Conservation (phyloP, 2,329 filamentous ascomycete genomes). For the Emmonsiellopsis sp. region DNA sequence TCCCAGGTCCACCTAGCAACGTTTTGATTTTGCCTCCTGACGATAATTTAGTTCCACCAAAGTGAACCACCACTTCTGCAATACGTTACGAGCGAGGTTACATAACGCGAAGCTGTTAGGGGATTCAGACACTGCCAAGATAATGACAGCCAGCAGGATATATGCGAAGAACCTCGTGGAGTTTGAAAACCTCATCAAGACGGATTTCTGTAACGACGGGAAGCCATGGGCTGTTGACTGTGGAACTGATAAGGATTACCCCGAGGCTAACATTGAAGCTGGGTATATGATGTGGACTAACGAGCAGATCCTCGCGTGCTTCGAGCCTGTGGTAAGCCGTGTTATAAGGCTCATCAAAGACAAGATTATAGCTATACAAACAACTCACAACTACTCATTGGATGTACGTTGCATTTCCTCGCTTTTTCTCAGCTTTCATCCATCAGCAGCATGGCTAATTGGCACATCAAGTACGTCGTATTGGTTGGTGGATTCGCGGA, state of each 20-base stretch:
- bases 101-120: slow-evolving; percentile 98
- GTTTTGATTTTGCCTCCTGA: too few species aligned
- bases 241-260: slow-evolving; percentile 95
- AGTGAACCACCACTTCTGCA: slow-evolving; percentile 95
- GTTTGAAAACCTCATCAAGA: slow-evolving; percentile 99
- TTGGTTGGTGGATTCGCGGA: slow-evolving; percentile 97
- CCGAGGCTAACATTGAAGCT: slow-evolving; percentile 94
- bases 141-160: slow-evolving; percentile 91
- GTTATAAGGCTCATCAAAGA: slow-evolving; percentile 94
- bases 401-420: neutral
- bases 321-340: slow-evolving; percentile 94
- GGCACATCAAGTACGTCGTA: slow-evolving; percentile 89
- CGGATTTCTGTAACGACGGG: slow-evolving; percentile 97
- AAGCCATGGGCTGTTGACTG: slow-evolving; percentile 99
- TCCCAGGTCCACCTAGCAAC: too few species aligned
- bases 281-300: slow-evolving; percentile 99
- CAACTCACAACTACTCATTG: slow-evolving; percentile 64
- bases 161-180: slow-evolving; percentile 99
- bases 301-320: slow-evolving; percentile 97
- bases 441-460: slow-evolving; percentile 15
- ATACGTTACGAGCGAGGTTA: slow-evolving; percentile 94
- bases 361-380: slow-evolving; percentile 98
- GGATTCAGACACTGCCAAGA: too few species aligned
- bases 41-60: too few species aligned
- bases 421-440: neutral